Evolutionary conservation across 1,139 yeast genomes (phyloP).

Genomic region (Nakaseomyces sp.): DNA sequence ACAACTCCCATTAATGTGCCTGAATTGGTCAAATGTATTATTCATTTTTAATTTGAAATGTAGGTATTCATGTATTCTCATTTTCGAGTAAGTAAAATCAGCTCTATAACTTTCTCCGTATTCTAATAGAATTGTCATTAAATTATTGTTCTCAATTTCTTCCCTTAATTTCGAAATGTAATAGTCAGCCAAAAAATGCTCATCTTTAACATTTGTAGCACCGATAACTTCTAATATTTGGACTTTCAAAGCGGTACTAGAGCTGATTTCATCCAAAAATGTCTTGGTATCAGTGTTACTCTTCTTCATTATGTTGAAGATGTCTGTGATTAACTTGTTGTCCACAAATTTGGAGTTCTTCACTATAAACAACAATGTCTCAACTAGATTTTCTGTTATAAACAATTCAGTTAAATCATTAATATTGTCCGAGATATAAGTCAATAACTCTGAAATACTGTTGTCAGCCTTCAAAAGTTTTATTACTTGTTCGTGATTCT

Average conservation of each 20-base stretch:
- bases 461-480: slow-evolving; percentile 12
- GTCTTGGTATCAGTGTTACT: slow-evolving; percentile 12
- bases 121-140: slow-evolving; percentile 15
- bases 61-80: slow-evolving; percentile 16
- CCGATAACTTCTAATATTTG: slow-evolving; percentile 23
- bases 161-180: slow-evolving; percentile 22
- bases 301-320: slow-evolving; percentile 12
- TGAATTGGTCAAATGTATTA: slow-evolving; percentile 10
- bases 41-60: slow-evolving; percentile 15
- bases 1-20: slow-evolving; percentile 12
- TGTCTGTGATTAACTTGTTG: slow-evolving; percentile 5
- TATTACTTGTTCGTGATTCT: slow-evolving; percentile 12
- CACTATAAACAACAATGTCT: slow-evolving; percentile 13
- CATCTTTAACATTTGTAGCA: slow-evolving; percentile 15
- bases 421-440: slow-evolving; percentile 12
- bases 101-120: slow-evolving; percentile 17
- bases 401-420: slow-evolving; percentile 14
- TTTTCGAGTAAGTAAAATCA: slow-evolving; percentile 24
- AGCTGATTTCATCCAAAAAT: slow-evolving; percentile 15
- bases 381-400: slow-evolving; percentile 8
- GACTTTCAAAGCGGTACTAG: slow-evolving; percentile 18
- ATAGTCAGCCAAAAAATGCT: slow-evolving; percentile 21
- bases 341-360: slow-evolving; percentile 3
- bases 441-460: slow-evolving; percentile 9
- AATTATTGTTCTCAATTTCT: slow-evolving; percentile 11